phyloP scores from a whole-genome alignment of 139 green algal species.

The Chlamydomonas asymmetrica region DNA sequence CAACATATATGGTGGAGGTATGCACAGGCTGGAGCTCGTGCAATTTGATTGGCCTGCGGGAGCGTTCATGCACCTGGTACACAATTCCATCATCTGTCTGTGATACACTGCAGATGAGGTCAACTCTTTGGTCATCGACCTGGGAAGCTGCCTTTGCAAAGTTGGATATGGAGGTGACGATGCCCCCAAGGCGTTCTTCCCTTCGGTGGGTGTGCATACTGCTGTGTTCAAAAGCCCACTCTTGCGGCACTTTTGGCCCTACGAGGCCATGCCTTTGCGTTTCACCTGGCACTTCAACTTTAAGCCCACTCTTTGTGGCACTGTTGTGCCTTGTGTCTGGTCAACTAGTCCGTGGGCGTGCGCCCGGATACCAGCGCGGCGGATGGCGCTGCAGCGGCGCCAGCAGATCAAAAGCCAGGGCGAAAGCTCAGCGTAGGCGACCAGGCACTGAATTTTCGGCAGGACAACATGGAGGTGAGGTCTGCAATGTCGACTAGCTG shows the following conservation, averaged over 20 bases:
- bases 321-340: not conserved
- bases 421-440: constrained; percentile 30
- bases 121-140: constrained; percentile 91
- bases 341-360: constrained; percentile 10
- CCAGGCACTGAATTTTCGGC: constrained; percentile 41
- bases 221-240: not conserved
- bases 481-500: not conserved
- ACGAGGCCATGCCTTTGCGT: not conserved
- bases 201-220: constrained; percentile 52
- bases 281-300: not conserved
- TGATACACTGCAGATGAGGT: constrained; percentile 83
- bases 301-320: not conserved
- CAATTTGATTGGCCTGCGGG: not conserved
- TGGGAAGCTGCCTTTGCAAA: constrained; percentile 79
- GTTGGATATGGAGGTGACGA: constrained; percentile 96
- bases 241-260: not conserved
- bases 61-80: not conserved
- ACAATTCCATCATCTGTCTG: not conserved
- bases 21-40: not conserved
- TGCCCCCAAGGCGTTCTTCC: constrained; percentile 91
- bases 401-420: not conserved
- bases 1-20: constrained; percentile 52
- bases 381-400: not conserved
- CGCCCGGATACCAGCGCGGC: not conserved
- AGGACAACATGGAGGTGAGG: constrained; percentile 66